Evolutionary conservation across 2,329 filamentous ascomycete species (phyloP).

Genomic region (Ilyonectria robusta): DNA sequence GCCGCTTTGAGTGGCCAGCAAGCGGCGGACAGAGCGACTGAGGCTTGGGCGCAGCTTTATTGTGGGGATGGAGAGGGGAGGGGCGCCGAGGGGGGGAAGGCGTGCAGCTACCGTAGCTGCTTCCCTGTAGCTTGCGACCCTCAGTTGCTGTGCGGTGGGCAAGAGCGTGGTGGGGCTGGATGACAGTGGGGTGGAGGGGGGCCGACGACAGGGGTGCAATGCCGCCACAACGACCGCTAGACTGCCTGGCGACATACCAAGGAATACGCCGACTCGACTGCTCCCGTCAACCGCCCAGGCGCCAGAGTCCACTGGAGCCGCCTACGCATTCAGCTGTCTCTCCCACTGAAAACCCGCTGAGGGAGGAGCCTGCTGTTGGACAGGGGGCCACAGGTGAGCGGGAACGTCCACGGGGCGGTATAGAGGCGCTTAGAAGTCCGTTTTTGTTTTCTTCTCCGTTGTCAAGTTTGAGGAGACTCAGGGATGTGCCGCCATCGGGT

Average conservation of each 20-base stretch:
- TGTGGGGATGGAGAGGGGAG: slow-evolving; percentile 28
- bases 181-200: slow-evolving; percentile 38
- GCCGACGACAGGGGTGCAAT: slow-evolving; percentile 13
- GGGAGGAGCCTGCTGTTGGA: too few relatives aligned
- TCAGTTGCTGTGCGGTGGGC: background rate
- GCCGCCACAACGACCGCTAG: slow-evolving; percentile 24
- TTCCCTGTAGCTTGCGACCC: background rate
- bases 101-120: slow-evolving; percentile 16
- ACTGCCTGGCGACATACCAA: slow-evolving; percentile 14
- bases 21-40: slow-evolving; percentile 28
- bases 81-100: slow-evolving; percentile 17
- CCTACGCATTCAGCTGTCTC: background rate
- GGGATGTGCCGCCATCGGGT: slow-evolving; percentile 41
- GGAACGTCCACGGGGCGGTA: too few relatives aligned
- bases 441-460: background rate
- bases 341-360: background rate
- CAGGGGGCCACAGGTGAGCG: too few relatives aligned
- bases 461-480: slow-evolving; percentile 38
- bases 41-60: slow-evolving; percentile 35
- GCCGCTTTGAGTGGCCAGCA: slow-evolving; percentile 24
- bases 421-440: too few relatives aligned
- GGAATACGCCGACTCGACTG: background rate
- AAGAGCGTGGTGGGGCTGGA: slow-evolving; percentile 41
- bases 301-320: background rate
- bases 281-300: background rate